These are phyloP conservation scores for Naganishia vaughanmartiniae DNA, from an alignment of 768 basidiomycete genomes.

Conservation along the genomic window DNA sequence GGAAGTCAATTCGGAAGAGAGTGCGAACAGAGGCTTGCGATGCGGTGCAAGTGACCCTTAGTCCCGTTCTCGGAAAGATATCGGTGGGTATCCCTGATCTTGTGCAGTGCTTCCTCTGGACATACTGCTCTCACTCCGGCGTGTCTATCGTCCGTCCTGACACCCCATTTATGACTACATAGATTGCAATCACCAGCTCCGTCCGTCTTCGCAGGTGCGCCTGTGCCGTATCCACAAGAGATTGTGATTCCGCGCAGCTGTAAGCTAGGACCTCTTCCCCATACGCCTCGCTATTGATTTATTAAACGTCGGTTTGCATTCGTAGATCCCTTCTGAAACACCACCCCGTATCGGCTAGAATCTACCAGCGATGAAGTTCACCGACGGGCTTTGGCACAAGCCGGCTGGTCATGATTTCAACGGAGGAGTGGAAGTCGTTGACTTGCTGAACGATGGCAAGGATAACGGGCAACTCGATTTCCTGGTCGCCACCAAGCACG, in stretches of 20 bases:
- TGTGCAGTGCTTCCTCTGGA: not conserved
- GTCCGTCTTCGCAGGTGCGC: too few species aligned
- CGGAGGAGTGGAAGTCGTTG: constrained; percentile 65
- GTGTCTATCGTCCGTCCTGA: too few species aligned
- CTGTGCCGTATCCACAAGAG: too few species aligned
- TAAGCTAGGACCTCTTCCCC: too few species aligned
- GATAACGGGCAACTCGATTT: constrained; percentile 59
- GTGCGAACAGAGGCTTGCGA: not conserved
- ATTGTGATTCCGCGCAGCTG: too few species aligned
- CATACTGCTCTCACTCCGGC: not conserved
- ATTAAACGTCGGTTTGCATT: too few species aligned
- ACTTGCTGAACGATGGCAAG: constrained; percentile 47
- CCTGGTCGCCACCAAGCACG: constrained; percentile 56
- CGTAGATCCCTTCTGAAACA: not conserved
- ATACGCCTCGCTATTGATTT: too few species aligned
- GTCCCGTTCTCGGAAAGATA: not conserved
- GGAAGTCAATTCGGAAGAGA: not conserved
- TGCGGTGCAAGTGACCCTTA: not conserved
- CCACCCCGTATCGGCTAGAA: not conserved
- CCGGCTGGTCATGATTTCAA: constrained; percentile 61
- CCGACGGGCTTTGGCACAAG: constrained; percentile 35
- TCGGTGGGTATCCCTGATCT: not conserved
- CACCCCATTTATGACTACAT: too few species aligned
- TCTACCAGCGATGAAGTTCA: constrained; percentile 19
- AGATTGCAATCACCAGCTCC: too few species aligned